These are phyloP conservation scores for Tarenaya hassleriana DNA, from an alignment of 345 rosid genomes.

Conservation along the genomic window DNA sequence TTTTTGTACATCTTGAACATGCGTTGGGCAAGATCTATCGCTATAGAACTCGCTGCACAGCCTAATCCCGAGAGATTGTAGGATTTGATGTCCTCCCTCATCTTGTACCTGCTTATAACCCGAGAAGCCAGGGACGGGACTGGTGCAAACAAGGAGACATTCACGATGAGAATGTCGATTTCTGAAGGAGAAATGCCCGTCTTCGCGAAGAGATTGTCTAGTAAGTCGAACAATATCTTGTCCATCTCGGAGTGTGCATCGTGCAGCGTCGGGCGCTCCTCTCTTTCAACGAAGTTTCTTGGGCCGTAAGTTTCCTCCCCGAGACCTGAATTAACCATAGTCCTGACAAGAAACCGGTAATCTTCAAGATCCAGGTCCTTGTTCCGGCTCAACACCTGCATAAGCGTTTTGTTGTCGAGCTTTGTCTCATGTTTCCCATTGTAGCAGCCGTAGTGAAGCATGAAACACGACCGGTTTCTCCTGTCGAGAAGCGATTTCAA, in stretches of 20 bases:
- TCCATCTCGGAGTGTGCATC: constrained; percentile 81
- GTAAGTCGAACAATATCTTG: constrained; percentile 62
- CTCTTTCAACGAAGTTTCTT: constrained; percentile 44
- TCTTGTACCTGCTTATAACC: constrained; percentile 67
- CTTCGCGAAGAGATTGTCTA: constrained; percentile 52
- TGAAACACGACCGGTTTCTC: no score
- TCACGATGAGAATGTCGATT: constrained; percentile 71
- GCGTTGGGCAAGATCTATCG: constrained; percentile 59
- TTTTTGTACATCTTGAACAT: constrained; percentile 50
- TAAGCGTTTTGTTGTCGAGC: no score
- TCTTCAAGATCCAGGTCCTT: no score
- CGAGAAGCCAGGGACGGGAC: constrained; percentile 59
- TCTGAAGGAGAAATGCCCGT: no score
- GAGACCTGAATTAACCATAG: constrained; percentile 61
- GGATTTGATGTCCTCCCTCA: constrained; percentile 63
- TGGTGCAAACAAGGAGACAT: constrained; percentile 62
- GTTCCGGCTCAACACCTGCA: no score
- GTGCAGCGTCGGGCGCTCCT: constrained; percentile 48
- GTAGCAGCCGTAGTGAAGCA: no score
- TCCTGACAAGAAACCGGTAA: constrained; percentile 60
- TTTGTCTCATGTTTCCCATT: no score
- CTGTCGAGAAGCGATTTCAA: no score
- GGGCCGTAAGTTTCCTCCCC: constrained; percentile 74
- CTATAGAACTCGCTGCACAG: constrained; percentile 80
- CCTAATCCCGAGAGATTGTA: constrained; percentile 85